Evolutionary conservation across 2,329 filamentous ascomycete genomes (phyloP), one percentile per base, ranked within the genome.

Genomic region (Fusarium clavum): DNA sequence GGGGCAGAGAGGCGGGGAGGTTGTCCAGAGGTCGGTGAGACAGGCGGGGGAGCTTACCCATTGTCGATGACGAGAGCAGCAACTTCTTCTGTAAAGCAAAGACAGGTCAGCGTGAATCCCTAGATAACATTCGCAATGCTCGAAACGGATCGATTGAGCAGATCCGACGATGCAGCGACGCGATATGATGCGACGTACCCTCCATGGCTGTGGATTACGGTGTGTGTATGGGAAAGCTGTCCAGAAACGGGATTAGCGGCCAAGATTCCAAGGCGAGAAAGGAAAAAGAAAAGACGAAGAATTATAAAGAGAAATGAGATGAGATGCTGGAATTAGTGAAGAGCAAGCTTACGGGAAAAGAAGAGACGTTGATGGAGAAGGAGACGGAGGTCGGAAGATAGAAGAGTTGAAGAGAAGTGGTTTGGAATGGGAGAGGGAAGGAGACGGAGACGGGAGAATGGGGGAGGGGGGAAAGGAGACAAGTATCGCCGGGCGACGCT

Each of bases 61-160:
- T 99, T 99, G 94, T 99, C 96, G 88, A 99, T 98, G 87, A 99
- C 96, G 93, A 99, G 94, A 86, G 96, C 96, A 86, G 96, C 96
- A 87, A 99, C 96, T 94, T 99, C 96, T 91, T 99, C 96, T 98
- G 83, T 85, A 86, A 51, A 73, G 70, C 69, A 71, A 71, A 81
- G 76, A 75, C 67, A 74, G 34, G 80, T 87, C 75, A 88, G 87
- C 79, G 70, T 78, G 60, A 49, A 53, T 64, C 56, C 46, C 57
- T 45, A 45, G 56, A 73, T 57, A 60, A 49, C 51, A 65, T 64
- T 66, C 56, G 61, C 63, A 67, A 72, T 71, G 69, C 63, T 61
- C 61, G 52, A 59, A 51, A 57, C 61, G 64, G 66, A 73, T 73
- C 68, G 71, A 67, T 71, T 67, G 49, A 53, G 32, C 49, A 41